Base-by-base conservation (phyloP, 2,329 filamentous ascomycete species). In the Periconia digitata region DNA sequence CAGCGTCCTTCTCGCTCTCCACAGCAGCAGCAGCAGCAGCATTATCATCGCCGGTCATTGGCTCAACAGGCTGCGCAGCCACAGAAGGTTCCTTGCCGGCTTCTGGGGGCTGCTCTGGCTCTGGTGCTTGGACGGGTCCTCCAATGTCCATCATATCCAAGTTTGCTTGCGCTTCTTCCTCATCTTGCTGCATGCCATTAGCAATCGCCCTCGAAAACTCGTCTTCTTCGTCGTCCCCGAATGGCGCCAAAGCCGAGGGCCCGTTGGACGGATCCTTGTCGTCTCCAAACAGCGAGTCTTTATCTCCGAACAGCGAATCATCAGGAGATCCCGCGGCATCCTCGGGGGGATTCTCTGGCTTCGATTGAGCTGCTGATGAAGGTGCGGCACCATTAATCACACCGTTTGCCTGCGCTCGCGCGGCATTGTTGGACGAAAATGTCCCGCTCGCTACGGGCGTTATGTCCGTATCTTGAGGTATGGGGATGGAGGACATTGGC, bases 231-330 rank as follows among this genome's bases (percentile, higher is more conserved):
- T 95, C 90, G 12, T 87, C 85, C 0, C 82, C 88, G 66, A 90
- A 95, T 2, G 63, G 55, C 17, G 63, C 62, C 3, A 70, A 55
- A 38, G 83, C 85, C 20, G 65, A 68, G 7, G 60, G 64, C 22
- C 60, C 66, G 34, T 64, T 67, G 2, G 58, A 60, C 20, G 54
- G 56, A 45, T 70, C 67, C 29, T 69, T 69, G 45, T 82, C 86
- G 57, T 95, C 91, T 2, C 92, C 94, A 67, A 97, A 99, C 1
- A 99, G 77, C 2, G 91, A 95, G 40, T 91, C 90, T 0, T 82
- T 84, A 58, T 90, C 90, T 1, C 88, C 87, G 10, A 96, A 96
- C 0, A 96, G 76, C 40, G 90, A 95, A 53, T 92, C 88, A 10
- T 85, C 83, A 1, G 86, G 90, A 32, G 85, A 77, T 59, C 85